Conservation (phyloP, 2,329 filamentous ascomycete species). For the Colletotrichum gloeosporioides region DNA sequence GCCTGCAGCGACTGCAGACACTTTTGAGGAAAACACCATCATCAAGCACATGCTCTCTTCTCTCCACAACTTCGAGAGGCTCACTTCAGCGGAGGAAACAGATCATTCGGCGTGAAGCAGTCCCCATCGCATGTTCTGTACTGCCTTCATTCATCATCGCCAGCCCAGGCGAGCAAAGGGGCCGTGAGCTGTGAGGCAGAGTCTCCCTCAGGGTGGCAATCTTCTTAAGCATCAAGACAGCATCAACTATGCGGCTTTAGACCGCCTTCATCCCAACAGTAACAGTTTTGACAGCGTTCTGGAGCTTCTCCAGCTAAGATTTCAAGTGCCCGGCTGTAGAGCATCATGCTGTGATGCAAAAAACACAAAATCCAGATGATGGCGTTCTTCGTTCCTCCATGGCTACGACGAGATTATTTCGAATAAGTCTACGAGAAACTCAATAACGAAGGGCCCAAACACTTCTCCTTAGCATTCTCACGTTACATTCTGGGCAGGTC, state of each 20-base stretch:
- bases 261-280: neutral
- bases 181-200: neutral
- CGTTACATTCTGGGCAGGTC: no score
- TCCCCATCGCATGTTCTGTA: neutral
- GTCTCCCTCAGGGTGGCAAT: no score
- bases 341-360: neutral
- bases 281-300: neutral
- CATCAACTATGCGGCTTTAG: no score
- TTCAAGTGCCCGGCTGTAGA: neutral
- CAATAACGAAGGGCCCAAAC: no score
- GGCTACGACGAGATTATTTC: neutral
- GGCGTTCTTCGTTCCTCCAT: neutral
- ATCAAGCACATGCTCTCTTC: neutral
- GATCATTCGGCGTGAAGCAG: neutral
- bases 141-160: neutral
- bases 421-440: no score
- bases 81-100: neutral
- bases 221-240: no score
- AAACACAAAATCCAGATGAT: neutral
- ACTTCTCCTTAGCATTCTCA: no score
- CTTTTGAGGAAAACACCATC: neutral
- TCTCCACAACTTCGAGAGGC: neutral
- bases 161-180: neutral
- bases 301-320: neutral
- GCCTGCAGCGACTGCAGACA: accelerated